A percentile compares a stretch with the other conserved stretches of the same genome.
Evolutionary conservation across 2,329 filamentous ascomycete species (phyloP).

Genomic region (Botrytis hyacinthi): DNA sequence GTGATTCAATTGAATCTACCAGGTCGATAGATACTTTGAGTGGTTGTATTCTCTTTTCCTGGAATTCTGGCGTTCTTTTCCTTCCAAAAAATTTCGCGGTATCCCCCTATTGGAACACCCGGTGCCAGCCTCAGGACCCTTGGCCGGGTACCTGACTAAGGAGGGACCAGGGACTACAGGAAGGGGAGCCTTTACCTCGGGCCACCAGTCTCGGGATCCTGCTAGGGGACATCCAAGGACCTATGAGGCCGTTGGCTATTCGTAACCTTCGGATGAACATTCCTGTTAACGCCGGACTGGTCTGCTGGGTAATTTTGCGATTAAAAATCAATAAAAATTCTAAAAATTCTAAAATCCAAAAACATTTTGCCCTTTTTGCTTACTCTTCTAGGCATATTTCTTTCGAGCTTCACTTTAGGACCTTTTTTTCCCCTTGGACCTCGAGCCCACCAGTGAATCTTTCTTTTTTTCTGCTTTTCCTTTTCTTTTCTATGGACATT

Average conservation of each 20-base stretch:
- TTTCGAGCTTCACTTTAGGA: not conserved
- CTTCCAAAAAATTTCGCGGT: not conserved
- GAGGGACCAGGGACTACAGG: not conserved
- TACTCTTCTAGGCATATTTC: not conserved
- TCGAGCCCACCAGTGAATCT: not conserved
- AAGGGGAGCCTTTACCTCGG: slow-evolving; percentile 7
- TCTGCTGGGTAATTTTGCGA: slow-evolving; percentile 1
- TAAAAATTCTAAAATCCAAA: not conserved
- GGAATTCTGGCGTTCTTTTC: not conserved
- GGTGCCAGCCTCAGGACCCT: slow-evolving; percentile 12
- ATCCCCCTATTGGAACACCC: not conserved
- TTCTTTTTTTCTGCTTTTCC: not conserved
- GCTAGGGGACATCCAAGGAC: slow-evolving; percentile 4
- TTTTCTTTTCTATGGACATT: not conserved
- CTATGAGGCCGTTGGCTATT: slow-evolving; percentile 5
- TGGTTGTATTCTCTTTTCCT: not conserved
- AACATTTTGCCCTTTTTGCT: not conserved
- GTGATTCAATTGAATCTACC: not conserved
- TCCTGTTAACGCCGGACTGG: slow-evolving; percentile 2
- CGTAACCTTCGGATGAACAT: slow-evolving; percentile 7
- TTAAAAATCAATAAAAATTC: not conserved
- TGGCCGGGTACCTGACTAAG: slow-evolving; percentile 9
- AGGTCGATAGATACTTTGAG: slow-evolving; percentile 3
- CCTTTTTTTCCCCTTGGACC: not conserved
- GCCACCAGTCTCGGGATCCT: slow-evolving; percentile 6